Conservation (phyloP, 2,329 filamentous ascomycete species). For the Paecilomyces niveus region DNA sequence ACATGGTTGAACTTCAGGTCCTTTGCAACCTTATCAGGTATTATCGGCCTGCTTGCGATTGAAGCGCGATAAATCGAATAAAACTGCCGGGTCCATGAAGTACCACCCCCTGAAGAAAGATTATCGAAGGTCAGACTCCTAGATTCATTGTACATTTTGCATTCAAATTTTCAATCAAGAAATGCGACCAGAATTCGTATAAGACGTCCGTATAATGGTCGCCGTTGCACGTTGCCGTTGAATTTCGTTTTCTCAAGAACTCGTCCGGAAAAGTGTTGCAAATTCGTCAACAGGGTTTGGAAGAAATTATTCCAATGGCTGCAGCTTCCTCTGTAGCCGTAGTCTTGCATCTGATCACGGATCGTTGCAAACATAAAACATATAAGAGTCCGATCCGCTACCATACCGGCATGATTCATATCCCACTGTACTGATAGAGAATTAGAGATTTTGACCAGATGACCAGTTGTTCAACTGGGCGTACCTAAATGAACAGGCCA, state of each 20-base stretch:
- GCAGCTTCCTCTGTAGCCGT: constrained; percentile 44
- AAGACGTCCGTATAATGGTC: constrained; percentile 51
- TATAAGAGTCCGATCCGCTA: background rate
- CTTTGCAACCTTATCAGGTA: constrained; percentile 47
- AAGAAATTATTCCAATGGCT: constrained; percentile 36
- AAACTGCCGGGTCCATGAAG: constrained; percentile 54
- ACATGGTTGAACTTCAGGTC: constrained; percentile 44
- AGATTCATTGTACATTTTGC: constrained; percentile 69
- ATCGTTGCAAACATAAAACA: background rate
- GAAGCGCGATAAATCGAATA: constrained; percentile 56
- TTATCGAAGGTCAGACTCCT: constrained; percentile 61
- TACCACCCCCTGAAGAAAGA: constrained; percentile 43
- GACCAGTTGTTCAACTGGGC: constrained; percentile 1
- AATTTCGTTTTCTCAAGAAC: constrained; percentile 44
- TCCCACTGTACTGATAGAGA: background rate
- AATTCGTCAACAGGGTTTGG: constrained; percentile 39
- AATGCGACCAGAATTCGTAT: constrained; percentile 70
- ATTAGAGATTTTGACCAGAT: background rate
- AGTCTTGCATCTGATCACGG: constrained; percentile 20
- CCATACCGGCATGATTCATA: background rate
- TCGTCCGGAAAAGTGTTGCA: constrained; percentile 43
- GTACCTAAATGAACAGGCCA: constrained; percentile 33
- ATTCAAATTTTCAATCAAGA: constrained; percentile 67
- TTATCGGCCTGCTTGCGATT: constrained; percentile 44
- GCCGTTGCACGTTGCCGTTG: constrained; percentile 30